phyloP scores from a whole-genome alignment of 2,329 filamentous ascomycete species.

The Venturiaceae sp. region DNA sequence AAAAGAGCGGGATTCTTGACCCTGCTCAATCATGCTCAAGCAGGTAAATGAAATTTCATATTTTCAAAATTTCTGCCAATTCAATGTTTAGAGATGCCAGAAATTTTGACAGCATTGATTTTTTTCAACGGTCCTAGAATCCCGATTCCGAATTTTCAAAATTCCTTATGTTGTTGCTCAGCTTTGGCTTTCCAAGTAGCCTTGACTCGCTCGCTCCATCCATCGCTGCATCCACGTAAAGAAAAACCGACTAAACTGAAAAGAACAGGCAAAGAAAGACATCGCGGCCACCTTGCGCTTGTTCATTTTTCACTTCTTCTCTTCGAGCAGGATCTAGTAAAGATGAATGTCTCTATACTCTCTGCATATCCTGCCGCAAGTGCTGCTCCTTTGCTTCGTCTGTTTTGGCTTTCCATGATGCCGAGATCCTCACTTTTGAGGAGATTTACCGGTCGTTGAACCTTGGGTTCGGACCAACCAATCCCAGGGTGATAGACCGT shows the following conservation, averaged over 20 bases:
- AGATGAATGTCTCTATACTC: neutral
- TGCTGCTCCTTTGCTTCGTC: slow-evolving; percentile 1
- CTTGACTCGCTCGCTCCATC: neutral
- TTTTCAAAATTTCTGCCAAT: no score
- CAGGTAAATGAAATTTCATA: neutral
- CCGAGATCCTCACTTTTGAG: no score
- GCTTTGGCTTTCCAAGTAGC: neutral
- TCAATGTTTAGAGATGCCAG: no score
- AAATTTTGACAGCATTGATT: no score
- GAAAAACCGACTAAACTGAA: neutral
- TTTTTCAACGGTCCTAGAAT: no score
- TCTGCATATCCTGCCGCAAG: neutral
- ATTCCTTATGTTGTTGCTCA: no score
- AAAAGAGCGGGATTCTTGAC: neutral
- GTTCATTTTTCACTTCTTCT: neutral
- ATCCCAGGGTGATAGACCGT: no score
- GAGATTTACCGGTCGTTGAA: no score
- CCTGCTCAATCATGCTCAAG: neutral
- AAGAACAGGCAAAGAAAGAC: neutral
- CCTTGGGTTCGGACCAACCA: no score
- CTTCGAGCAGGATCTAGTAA: neutral
- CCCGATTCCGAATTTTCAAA: no score
- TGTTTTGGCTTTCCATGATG: neutral
- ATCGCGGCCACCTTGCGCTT: neutral
- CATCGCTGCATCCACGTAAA: neutral